These are phyloP conservation scores for Ceratobasidium theobromae DNA, from an alignment of 1,284 basidiomycete genomes.

Conservation along the genomic window DNA sequence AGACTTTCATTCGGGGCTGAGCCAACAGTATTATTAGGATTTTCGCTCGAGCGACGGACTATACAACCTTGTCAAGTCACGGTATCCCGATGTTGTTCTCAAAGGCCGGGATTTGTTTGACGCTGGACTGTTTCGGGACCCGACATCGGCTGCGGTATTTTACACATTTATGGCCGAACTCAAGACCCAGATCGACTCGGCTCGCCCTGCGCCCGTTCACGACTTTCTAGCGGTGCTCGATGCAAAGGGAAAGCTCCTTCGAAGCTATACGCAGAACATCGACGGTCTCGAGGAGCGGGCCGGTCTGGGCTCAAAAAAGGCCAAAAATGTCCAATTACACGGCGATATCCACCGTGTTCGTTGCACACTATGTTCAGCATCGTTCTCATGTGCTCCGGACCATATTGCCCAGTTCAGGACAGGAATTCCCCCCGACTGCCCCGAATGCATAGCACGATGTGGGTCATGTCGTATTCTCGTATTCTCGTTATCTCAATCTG, in stretches of 20 bases:
- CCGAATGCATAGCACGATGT: conserved; percentile 78
- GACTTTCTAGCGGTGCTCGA: conserved; percentile 85
- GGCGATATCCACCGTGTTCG: conserved; percentile 87
- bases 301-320: conserved; percentile 66
- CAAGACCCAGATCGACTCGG: conserved; percentile 76
- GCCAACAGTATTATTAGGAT: conserved; percentile 55
- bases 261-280: conserved; percentile 95
- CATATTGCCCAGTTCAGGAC: conserved; percentile 64
- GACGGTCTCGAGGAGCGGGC: conserved; percentile 86
- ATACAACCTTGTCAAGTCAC: conserved; percentile 82
- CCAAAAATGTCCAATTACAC: conserved; percentile 86
- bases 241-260: conserved; percentile 77
- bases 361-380: conserved; percentile 77
- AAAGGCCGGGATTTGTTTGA: conserved; percentile 91
- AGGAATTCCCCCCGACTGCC: conserved; percentile 76
- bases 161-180: conserved; percentile 93
- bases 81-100: conserved; percentile 78
- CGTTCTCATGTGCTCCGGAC: conserved; percentile 65
- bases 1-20: conserved; percentile 3
- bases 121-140: conserved; percentile 80
- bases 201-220: conserved; percentile 84
- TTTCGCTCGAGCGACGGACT: conserved; percentile 87
- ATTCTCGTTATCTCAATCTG: conserved; percentile 8
- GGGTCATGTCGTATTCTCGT: conserved; percentile 45
- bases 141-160: conserved; percentile 85